Base-by-base conservation (phyloP, 208 protist genomes). In the Wallacemonas sp. region DNA sequence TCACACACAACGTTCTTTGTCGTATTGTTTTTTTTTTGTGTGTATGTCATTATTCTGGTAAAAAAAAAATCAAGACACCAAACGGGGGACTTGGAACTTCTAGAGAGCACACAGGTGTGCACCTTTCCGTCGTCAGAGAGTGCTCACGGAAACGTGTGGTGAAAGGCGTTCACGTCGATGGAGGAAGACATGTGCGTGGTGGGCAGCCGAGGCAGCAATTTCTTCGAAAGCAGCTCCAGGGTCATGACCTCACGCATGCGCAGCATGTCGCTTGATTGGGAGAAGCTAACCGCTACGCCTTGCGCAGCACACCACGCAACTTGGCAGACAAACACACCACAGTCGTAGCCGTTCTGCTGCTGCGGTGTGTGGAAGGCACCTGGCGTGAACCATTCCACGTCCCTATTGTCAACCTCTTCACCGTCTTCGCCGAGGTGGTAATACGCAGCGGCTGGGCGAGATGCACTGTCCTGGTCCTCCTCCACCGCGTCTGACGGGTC, bases 311-410 rank as follows among this genome's bases (percentile, higher is more conserved):
- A 94, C 83, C 85, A 94, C 34, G 84, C 88, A 3, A 62, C 63
- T 31, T 85, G 73, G 42, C 88, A 91, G n/a, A 94, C 88, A 76
- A 90, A 94, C 14, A 91, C 80, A 59, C 88, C 88, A 65, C 88
- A 94, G 70, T 94, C 88, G 51, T 82, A 68, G 30, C 78, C 67
- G 58, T 94, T 94, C 27, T 49, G 44, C 66, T 94, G 88, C 53
- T 91, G 84, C 11, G 88, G 84, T 2, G 70, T 63, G 51, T 71
- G 58, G n/a, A 21, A n/a, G 65, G 75, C 77, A 21, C 84, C 84
- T 36, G 49, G 59, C 1, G 63, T 69, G 49, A 82, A 77, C 72
- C 70, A 74, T 63, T 70, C 54, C 22, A 80, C 65, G 53, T 77
- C 74, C 22, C 19, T 31, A 19, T 81, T 72, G 28, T 44, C 56